A percentile compares a stretch with the other conserved stretches of the same genome.
Conservation (phyloP, 2,329 filamentous ascomycete genomes). For the Cercospora citrullina region DNA sequence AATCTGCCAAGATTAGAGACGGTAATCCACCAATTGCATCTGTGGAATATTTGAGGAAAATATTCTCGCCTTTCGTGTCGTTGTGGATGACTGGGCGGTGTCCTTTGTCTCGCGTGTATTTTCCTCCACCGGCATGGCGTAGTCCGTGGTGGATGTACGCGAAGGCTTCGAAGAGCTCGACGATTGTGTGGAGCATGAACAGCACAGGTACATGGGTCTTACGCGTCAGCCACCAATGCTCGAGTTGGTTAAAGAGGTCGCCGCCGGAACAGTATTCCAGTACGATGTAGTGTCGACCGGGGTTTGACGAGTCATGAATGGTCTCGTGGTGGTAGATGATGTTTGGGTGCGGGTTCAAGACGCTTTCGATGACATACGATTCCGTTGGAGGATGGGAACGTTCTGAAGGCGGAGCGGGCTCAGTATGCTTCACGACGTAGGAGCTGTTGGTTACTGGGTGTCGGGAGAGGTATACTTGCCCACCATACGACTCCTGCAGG, state of each 20-base stretch:
- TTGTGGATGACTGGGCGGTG: background rate
- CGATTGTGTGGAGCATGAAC: background rate
- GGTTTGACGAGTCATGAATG: background rate
- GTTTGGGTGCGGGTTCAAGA: background rate
- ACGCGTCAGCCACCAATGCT: background rate
- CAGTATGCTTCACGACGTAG: background rate
- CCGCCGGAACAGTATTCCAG: background rate
- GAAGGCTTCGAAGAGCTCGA: background rate
- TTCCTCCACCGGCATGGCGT: background rate
- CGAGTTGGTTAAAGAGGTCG: background rate
- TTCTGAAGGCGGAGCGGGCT: background rate
- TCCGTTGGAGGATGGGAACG: background rate
- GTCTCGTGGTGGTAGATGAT: background rate
- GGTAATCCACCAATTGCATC: background rate
- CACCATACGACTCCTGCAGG: background rate
- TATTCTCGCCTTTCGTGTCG: background rate
- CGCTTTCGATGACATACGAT: background rate
- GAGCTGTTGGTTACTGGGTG: background rate
- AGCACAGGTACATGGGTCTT: background rate
- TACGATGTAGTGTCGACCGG: background rate
- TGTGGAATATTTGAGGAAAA: background rate
- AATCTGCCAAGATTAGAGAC: background rate
- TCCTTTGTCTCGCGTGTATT: background rate
- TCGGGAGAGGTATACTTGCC: background rate
- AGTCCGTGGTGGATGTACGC: background rate